Conservation (phyloP, 805 yeast genomes). For the Cyberlindnera nakhonratchasimensis region DNA sequence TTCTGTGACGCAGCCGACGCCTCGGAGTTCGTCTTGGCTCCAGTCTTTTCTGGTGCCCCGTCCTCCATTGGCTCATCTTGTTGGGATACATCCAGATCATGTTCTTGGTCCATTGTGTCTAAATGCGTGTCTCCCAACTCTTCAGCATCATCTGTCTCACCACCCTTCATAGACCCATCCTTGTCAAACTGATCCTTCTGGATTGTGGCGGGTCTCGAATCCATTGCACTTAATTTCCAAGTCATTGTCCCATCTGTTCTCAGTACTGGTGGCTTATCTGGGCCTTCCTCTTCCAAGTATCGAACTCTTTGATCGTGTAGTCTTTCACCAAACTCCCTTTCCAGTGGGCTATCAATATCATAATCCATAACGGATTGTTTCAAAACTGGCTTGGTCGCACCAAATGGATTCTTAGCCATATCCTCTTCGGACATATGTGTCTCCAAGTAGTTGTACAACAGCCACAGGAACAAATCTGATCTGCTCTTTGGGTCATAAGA, state of each 20-base stretch:
- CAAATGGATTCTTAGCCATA: slow-evolving; percentile 56
- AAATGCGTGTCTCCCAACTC: neutral
- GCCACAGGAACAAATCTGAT: slow-evolving; percentile 76
- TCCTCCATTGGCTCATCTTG: neutral
- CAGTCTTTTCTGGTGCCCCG: neutral
- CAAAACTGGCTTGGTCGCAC: slow-evolving; percentile 36
- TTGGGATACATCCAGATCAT: neutral
- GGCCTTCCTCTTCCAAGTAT: slow-evolving; percentile 30
- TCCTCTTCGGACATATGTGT: slow-evolving; percentile 56
- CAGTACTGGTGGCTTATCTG: slow-evolving; percentile 7
- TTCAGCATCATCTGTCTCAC: neutral
- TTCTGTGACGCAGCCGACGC: neutral
- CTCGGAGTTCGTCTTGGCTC: neutral
- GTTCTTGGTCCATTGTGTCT: neutral
- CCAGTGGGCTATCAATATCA: slow-evolving; percentile 43
- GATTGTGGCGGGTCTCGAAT: neutral
- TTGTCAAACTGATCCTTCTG: neutral
- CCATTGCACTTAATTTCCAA: slow-evolving; percentile 6
- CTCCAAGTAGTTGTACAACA: slow-evolving; percentile 76
- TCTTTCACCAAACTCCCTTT: slow-evolving; percentile 40
- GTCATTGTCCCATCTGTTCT: slow-evolving; percentile 6
- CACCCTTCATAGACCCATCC: neutral
- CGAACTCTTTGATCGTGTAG: slow-evolving; percentile 36
- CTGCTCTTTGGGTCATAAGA: slow-evolving; percentile 60
- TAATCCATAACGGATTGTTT: slow-evolving; percentile 27